Evolutionary conservation across 2,329 filamentous ascomycete genomes (phyloP).

Genomic region (Decorospora gaudefroyi): DNA sequence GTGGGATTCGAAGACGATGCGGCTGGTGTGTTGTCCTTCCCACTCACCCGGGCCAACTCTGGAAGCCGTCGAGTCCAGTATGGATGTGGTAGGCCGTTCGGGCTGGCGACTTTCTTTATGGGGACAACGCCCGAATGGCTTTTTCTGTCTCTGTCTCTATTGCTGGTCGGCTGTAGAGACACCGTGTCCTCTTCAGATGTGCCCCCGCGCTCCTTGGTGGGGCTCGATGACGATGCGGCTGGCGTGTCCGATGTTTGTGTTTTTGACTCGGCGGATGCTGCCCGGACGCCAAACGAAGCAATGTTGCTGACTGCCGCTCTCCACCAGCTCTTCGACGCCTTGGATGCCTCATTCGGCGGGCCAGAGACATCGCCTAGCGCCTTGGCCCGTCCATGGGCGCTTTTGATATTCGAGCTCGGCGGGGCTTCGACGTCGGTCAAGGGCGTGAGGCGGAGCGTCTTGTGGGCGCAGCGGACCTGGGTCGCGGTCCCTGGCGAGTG

Average conservation of each 20-base stretch:
- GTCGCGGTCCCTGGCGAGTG: slow-evolving; percentile 48
- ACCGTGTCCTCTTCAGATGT: not conserved
- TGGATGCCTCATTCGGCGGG: not conserved
- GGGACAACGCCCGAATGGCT: no score
- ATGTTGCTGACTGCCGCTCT: not conserved
- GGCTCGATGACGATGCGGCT: not conserved
- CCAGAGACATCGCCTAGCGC: not conserved
- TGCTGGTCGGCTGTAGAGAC: no score
- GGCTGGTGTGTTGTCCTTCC: not conserved
- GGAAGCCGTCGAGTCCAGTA: no score
- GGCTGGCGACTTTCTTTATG: no score
- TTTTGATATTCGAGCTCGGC: slow-evolving; percentile 7
- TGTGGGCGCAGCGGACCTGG: slow-evolving; percentile 41
- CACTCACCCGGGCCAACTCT: no score
- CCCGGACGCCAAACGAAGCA: not conserved
- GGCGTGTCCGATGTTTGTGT: not conserved
- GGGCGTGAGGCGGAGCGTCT: slow-evolving; percentile 21
- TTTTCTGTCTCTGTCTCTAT: no score
- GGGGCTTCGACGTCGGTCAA: slow-evolving; percentile 14
- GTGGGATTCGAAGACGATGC: not conserved
- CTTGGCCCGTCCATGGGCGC: not conserved
- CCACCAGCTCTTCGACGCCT: slow-evolving; percentile 10
- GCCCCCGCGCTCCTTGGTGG: slow-evolving; percentile 1
- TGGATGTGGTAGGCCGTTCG: no score
- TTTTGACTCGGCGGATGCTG: slow-evolving; percentile 1